Evolutionary conservation across 768 basidiomycete species (phyloP).

Genomic region (Trametes sanguinea): DNA sequence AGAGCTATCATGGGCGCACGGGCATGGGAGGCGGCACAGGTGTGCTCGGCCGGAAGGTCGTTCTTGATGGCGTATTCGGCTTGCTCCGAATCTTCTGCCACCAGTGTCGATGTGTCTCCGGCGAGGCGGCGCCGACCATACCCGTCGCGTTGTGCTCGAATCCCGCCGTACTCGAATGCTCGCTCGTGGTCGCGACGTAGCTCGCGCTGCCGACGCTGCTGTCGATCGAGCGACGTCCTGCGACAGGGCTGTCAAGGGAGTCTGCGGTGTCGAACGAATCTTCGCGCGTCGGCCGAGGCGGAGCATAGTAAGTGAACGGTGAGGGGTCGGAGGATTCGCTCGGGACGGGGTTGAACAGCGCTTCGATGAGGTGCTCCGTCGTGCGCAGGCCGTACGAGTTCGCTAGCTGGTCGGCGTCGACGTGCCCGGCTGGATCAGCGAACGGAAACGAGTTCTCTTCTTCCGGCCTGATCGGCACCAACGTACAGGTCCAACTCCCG

Average conservation of each 20-base stretch:
- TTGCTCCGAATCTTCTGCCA: slow-evolving; percentile 28
- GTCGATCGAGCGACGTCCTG: slow-evolving; percentile 17
- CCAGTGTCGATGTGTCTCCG: slow-evolving; percentile 20
- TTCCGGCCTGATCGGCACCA: slow-evolving; percentile 20
- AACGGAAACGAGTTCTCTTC: slow-evolving; percentile 21
- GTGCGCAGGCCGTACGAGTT: slow-evolving; percentile 57
- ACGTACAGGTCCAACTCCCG: slow-evolving; percentile 50
- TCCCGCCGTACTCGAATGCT: slow-evolving; percentile 13
- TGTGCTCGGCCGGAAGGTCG: slow-evolving; percentile 8
- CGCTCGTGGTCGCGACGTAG: slow-evolving; percentile 15
- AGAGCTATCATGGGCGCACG: slow-evolving; percentile 1
- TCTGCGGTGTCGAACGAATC: slow-evolving; percentile 7
- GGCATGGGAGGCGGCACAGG: slow-evolving; percentile 17
- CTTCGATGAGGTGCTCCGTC: slow-evolving; percentile 76
- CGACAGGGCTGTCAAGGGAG: neutral
- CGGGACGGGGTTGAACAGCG: slow-evolving; percentile 72
- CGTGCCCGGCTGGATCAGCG: slow-evolving; percentile 20
- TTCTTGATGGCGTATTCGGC: slow-evolving; percentile 21
- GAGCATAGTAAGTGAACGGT: slow-evolving; percentile 35
- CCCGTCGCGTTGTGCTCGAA: slow-evolving; percentile 4
- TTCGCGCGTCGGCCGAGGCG: slow-evolving; percentile 9
- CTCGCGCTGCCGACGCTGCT: slow-evolving; percentile 22
- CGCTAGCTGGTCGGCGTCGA: slow-evolving; percentile 45
- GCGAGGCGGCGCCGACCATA: neutral
- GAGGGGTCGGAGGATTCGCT: slow-evolving; percentile 20